Evolutionary conservation across 352 stramenopile species (phyloP).

Genomic region (Phytophthora palmivora): DNA sequence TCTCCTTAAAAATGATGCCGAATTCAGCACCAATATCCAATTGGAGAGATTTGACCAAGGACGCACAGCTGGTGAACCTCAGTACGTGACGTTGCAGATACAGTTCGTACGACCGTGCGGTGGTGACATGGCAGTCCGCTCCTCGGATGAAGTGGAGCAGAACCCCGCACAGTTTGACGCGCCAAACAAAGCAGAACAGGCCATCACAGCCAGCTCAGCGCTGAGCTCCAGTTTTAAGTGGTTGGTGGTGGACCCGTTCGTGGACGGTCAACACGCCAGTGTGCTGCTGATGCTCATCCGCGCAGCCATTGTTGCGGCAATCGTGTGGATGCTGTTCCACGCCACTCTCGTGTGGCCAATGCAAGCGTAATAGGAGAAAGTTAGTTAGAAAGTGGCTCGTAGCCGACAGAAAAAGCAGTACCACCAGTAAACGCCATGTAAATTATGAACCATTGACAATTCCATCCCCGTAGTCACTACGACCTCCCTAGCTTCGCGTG

Average conservation of each 20-base stretch:
- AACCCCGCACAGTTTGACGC: conserved; percentile 10
- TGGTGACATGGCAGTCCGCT: conserved; percentile 25
- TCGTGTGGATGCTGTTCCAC: conserved; percentile 51
- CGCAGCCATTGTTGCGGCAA: conserved; percentile 37
- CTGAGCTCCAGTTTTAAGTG: conserved; percentile 36
- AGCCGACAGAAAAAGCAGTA: conserved; percentile 35
- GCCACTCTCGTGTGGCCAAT: conserved; percentile 30
- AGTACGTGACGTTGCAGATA: conserved; percentile 48
- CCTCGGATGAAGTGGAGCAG: conserved; percentile 35
- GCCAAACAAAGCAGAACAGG: conserved; percentile 13
- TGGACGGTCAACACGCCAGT: conserved; percentile 31
- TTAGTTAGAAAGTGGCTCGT: conserved; percentile 25
- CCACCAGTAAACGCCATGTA: conserved; percentile 38
- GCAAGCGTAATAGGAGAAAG: conserved; percentile 26
- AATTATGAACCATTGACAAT: conserved; percentile 36
- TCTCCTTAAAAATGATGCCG: conserved; percentile 45
- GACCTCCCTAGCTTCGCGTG: conserved; percentile 1
- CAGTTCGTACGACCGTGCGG: conserved; percentile 34
- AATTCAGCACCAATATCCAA: conserved; percentile 54
- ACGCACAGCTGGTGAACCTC: conserved; percentile 27
- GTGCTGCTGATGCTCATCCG: conserved; percentile 51
- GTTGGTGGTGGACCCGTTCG: conserved; percentile 38
- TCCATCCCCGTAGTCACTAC: not conserved
- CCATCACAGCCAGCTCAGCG: not conserved
- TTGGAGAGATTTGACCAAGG: conserved; percentile 54